Evolutionary conservation across 129 eudicot genomes (phyloP).

Genomic region (Arctium lappa): DNA sequence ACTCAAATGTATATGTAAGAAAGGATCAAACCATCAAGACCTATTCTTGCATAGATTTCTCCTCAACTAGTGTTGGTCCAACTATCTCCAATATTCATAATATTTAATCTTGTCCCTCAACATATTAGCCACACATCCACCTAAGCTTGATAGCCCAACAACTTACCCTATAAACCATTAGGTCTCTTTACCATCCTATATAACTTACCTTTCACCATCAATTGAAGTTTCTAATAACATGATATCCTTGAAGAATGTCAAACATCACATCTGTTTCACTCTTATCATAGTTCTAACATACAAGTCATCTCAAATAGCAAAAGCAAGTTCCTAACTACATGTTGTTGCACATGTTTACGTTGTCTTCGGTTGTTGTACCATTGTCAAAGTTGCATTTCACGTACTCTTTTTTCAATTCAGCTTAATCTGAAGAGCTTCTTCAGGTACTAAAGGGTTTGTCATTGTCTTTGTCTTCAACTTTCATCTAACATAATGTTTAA

Average conservation of each 20-base stretch:
- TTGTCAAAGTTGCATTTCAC: not conserved
- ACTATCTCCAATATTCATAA: not conserved
- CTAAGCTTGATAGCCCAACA: not conserved
- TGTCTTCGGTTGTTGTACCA: not conserved
- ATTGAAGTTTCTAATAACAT: not conserved
- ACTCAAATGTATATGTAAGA: not conserved
- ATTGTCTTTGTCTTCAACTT: not conserved
- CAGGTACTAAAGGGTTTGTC: not conserved
- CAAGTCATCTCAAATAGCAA: not conserved
- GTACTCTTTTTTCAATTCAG: not conserved
- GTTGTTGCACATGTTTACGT: not conserved
- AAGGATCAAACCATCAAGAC: not conserved
- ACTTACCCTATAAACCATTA: not conserved
- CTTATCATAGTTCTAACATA: not conserved
- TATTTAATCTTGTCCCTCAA: not conserved
- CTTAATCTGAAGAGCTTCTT: not conserved
- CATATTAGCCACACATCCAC: not conserved
- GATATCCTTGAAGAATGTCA: not conserved
- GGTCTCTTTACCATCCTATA: not conserved
- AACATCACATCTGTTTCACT: not conserved
- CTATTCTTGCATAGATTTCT: not conserved
- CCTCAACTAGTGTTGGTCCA: not conserved
- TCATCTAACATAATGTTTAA: not conserved
- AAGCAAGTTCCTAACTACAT: not conserved
- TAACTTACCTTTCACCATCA: not conserved